Percentiles rank a stretch among this genome's conserved stretches.
Evolutionary conservation across 805 yeast genomes (phyloP).

Genomic region (Nakazawaea holstii): DNA sequence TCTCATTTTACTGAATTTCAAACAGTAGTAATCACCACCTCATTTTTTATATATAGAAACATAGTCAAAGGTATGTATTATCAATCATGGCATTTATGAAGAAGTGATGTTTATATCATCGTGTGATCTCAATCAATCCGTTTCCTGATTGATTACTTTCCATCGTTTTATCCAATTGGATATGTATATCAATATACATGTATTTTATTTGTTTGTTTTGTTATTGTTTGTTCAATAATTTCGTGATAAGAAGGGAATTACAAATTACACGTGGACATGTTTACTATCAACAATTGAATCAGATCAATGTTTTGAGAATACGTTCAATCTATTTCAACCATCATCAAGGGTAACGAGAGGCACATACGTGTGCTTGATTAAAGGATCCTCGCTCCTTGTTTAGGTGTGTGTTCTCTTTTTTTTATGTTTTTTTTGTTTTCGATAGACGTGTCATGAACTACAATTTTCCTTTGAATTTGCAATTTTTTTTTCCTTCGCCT

Average conservation of each 20-base stretch:
- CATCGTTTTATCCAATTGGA: not conserved
- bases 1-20: not conserved
- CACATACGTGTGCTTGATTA: not conserved
- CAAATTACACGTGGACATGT: too few relatives aligned
- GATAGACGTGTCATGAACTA: constrained; percentile 11
- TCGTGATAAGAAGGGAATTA: too few relatives aligned
- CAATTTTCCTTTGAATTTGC: constrained; percentile 4
- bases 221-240: not conserved
- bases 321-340: too few relatives aligned
- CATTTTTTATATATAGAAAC: not conserved
- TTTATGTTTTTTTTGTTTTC: constrained; percentile 4
- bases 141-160: not conserved
- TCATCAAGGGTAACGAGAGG: too few relatives aligned
- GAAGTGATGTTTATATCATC: not conserved
- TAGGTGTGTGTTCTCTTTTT: not conserved
- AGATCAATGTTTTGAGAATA: not conserved
- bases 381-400: not conserved
- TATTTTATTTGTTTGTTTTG: too few relatives aligned
- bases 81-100: not conserved
- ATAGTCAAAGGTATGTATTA: not conserved
- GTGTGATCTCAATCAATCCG: too few relatives aligned
- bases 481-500: constrained; percentile 3
- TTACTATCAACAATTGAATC: not conserved
- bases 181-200: too few relatives aligned
- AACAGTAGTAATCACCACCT: not conserved